Base-by-base conservation (phyloP, 495 filamentous ascomycete species). In the Hypomontagnella monticulosa region DNA sequence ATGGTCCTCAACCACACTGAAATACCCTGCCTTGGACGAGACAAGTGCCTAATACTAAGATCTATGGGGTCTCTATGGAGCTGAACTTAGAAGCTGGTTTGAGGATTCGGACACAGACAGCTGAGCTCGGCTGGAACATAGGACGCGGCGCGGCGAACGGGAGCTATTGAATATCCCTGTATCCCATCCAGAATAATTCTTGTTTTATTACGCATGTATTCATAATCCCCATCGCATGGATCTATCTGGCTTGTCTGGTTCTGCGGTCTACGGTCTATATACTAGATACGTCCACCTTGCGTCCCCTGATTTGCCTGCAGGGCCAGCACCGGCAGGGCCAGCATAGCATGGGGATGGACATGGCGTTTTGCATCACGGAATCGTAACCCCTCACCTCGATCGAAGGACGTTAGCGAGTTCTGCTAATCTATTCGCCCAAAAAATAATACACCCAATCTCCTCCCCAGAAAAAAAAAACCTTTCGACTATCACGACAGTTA, bases 241-340 rank as follows among this genome's bases (percentile, higher is more conserved):
- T 53, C 44, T 52, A 8, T 52, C 50, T 36, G 33, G 46, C 14
- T 14, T 11, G 9, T 51, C 15, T 14, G 9, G n/a, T 3, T 2
- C 9, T 14, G n/a, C 3, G 36, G 36, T 38, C 23, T 27, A 27
- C 23, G 23, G 23, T 38, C 14, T 43, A 42, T 30, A 12, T 58
- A 50, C 33, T 15, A 40, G 2, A 1, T 36, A 10, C n/a, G 32
- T 16, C 27, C 38, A 61, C 41, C 42, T 49, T 57, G 42, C 49
- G 56, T 66, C 58, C 40, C 64, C 65, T 68, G 54, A 61, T 66
- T 66, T 66, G 43, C 41, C 62, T 58, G 61, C 61, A 58, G 34
- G 32, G 52, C 44, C 38, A 47, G 52, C 46, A 57, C 38, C 10
- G 54, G 43, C 15, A 49, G n/a, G n/a, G n/a, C n/a, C n/a, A n/a